Evolutionary conservation across 1,139 yeast species (phyloP).

Genomic region (Zhuliangozyma parablackwelliae): DNA sequence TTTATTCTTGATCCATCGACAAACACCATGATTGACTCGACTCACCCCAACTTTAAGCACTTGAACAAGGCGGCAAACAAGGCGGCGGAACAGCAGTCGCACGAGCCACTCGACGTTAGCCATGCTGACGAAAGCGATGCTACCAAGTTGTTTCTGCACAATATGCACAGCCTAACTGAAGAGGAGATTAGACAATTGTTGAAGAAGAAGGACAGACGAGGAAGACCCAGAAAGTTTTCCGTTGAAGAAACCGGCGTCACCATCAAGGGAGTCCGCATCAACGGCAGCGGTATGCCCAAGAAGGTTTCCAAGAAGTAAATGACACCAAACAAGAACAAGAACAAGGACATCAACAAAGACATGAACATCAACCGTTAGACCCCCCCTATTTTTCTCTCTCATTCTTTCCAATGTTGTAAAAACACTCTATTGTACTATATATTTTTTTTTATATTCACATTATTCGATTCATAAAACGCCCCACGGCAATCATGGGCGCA

Average conservation of each 20-base stretch:
- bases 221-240: constrained; percentile 51
- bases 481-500: constrained; percentile 48
- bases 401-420: constrained; percentile 2
- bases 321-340: background rate
- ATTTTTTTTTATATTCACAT: constrained; percentile 15
- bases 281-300: constrained; percentile 23
- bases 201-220: constrained; percentile 42
- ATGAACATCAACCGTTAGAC: no score
- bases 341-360: no score
- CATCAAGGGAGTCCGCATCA: constrained; percentile 42
- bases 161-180: constrained; percentile 29
- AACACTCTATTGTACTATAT: background rate
- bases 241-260: constrained; percentile 47
- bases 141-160: constrained; percentile 22
- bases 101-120: background rate
- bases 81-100: background rate
- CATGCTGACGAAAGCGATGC: constrained; percentile 1
- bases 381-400: background rate
- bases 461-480: constrained; percentile 40
- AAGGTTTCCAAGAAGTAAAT: constrained; percentile 2
- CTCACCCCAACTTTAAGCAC: constrained; percentile 41
- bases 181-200: constrained; percentile 37
- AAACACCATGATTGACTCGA: constrained; percentile 40
- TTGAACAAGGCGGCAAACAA: constrained; percentile 23
- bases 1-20: constrained; percentile 39